These are phyloP conservation scores for Suillus tomentosus DNA, from an alignment of 768 basidiomycete genomes.

Conservation along the genomic window DNA sequence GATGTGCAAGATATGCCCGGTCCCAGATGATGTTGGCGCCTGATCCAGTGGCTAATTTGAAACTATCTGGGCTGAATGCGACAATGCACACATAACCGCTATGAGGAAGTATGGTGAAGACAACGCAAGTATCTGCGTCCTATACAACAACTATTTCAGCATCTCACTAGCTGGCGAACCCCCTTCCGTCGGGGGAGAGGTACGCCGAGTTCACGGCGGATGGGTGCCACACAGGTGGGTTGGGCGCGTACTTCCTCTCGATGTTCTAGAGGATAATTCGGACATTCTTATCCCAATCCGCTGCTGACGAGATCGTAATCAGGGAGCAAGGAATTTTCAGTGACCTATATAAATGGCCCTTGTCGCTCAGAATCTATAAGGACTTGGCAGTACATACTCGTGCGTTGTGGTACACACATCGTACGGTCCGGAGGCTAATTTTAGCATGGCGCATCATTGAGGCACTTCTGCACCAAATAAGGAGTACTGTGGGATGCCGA, in stretches of 20 bases:
- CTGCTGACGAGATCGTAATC: not conserved
- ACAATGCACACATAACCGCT: constrained; percentile 22
- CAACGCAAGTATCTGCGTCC: not conserved
- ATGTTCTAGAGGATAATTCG: too few relatives aligned
- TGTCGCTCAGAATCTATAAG: not conserved
- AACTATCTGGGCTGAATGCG: constrained; percentile 25
- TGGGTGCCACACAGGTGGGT: too few relatives aligned
- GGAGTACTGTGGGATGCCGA: not conserved
- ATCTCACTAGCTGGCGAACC: not conserved
- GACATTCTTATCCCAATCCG: too few relatives aligned
- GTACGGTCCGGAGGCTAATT: not conserved
- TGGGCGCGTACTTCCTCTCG: too few relatives aligned
- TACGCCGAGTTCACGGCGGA: too few relatives aligned
- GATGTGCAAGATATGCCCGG: too few relatives aligned
- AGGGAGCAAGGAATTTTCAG: not conserved
- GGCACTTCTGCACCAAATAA: not conserved
- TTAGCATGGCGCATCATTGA: not conserved
- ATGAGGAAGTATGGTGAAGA: not conserved
- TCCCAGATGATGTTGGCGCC: constrained; percentile 21
- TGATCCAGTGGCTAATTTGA: constrained; percentile 17
- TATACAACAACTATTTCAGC: not conserved
- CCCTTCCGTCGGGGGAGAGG: too few relatives aligned
- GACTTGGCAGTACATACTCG: not conserved
- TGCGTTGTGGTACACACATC: not conserved
- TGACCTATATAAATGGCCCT: not conserved